Conservation (phyloP, 2,329 filamentous ascomycete genomes). For the Neonectria punicea region DNA sequence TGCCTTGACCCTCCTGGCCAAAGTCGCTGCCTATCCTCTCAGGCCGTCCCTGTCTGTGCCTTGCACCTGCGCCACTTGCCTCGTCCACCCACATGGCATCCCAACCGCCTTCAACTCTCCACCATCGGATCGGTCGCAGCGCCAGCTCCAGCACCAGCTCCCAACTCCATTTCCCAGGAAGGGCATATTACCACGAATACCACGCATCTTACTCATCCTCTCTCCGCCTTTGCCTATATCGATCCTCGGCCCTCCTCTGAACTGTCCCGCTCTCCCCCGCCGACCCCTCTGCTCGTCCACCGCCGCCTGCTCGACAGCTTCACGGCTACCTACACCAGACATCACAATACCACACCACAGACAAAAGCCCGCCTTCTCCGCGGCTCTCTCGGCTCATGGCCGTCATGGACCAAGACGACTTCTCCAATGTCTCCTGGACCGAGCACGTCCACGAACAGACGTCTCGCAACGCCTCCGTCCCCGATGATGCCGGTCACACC, state of each 20-base stretch:
- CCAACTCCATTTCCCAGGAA: neutral
- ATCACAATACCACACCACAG: neutral
- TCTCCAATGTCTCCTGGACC: constrained; percentile 85
- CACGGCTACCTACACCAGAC: neutral
- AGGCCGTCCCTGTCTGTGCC: neutral
- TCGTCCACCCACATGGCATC: constrained; percentile 15
- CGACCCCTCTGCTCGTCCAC: neutral
- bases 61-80: constrained; percentile 27
- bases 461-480: constrained; percentile 28
- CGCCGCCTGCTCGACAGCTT: neutral
- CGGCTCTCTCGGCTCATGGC: constrained; percentile 40
- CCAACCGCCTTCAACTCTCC: constrained; percentile 14
- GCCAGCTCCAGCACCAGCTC: constrained; percentile 10
- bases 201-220: neutral
- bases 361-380: neutral
- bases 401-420: constrained; percentile 73
- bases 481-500: constrained; percentile 45
- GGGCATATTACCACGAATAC: neutral
- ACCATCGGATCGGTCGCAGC: constrained; percentile 11
- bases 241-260: neutral
- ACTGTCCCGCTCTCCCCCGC: neutral
- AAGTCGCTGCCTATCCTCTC: constrained; percentile 4
- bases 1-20: neutral
- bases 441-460: constrained; percentile 61
- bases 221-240: neutral